These are phyloP conservation scores for Auriscalpium orientale DNA, from an alignment of 768 basidiomycete genomes.

Conservation along the genomic window DNA sequence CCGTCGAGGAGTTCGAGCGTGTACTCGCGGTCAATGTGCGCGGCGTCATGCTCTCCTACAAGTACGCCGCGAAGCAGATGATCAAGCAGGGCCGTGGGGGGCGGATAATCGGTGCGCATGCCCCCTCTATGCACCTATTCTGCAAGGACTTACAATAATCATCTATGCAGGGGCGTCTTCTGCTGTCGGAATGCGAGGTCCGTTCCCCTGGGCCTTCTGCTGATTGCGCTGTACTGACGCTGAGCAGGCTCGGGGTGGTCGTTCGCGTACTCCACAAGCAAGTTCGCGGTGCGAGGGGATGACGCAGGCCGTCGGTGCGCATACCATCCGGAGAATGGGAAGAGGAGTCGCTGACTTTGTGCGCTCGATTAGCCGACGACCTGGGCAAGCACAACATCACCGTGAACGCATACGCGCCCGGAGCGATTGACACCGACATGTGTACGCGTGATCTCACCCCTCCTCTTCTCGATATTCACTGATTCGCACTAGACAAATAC, in stretches of 20 bases:
- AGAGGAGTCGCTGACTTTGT: not conserved
- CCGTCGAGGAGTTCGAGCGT: constrained; percentile 3
- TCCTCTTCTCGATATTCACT: not conserved
- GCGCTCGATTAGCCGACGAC: constrained; percentile 6
- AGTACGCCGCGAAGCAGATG: constrained; percentile 18
- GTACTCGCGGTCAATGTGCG: constrained; percentile 5
- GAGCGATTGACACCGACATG: constrained; percentile 10
- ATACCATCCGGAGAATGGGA: not conserved
- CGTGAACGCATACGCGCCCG: constrained; percentile 19
- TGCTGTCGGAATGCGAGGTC: constrained; percentile 6
- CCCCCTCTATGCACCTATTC: not conserved
- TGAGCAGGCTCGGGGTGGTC: not conserved
- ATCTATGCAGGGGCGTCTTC: constrained; percentile 6
- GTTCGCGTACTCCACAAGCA: constrained; percentile 12
- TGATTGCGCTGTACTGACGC: not conserved
- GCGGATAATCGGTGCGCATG: constrained; percentile 9
- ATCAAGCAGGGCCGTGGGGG: constrained; percentile 11
- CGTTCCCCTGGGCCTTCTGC: not conserved
- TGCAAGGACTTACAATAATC: not conserved
- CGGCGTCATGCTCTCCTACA: constrained; percentile 18
- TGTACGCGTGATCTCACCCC: constrained; percentile 1
- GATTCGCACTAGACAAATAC: not conserved
- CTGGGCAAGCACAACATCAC: constrained; percentile 15
- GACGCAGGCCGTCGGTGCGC: constrained; percentile 15
- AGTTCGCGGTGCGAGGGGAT: constrained; percentile 18